Evolutionary conservation across 23 red algal species (phyloP).

Genomic region (Gracilaria vermiculophylla): DNA sequence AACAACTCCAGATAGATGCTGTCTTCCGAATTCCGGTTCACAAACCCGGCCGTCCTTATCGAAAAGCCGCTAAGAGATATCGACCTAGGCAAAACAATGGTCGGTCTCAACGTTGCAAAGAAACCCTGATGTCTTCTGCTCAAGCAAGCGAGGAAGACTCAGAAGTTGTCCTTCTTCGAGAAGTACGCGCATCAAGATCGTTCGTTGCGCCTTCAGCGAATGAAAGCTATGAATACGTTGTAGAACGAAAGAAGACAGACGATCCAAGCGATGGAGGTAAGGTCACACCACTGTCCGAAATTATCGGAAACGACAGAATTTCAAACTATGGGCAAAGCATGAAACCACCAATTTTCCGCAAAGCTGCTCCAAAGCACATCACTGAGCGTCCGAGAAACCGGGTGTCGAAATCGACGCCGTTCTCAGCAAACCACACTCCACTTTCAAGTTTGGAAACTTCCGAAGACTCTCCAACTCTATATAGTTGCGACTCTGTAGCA

Average conservation of each 20-base stretch:
- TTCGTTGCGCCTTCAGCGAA: background rate
- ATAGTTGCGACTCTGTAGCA: background rate
- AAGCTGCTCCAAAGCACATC: background rate
- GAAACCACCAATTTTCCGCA: background rate
- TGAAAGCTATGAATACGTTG: background rate
- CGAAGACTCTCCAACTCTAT: background rate
- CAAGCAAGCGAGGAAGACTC: background rate
- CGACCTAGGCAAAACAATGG: background rate
- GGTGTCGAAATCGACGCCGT: background rate
- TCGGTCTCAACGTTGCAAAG: background rate
- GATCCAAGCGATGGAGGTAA: background rate
- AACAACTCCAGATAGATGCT: conserved; percentile 1
- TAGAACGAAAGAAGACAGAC: background rate
- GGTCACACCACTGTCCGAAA: background rate
- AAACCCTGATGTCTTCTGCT: background rate
- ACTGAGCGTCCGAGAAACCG: conserved; percentile 13
- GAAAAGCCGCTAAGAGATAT: conserved; percentile 9
- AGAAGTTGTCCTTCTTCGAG: background rate
- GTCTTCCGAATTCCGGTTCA: conserved; percentile 12
- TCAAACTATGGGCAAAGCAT: background rate
- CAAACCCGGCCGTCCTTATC: background rate
- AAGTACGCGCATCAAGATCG: background rate
- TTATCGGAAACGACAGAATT: background rate
- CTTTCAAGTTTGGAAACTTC: conserved; percentile 1
- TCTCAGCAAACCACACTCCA: background rate